These are phyloP conservation scores for Hanseniaspora sp. DNA, from an alignment of 1,139 yeast genomes.

Conservation along the genomic window DNA sequence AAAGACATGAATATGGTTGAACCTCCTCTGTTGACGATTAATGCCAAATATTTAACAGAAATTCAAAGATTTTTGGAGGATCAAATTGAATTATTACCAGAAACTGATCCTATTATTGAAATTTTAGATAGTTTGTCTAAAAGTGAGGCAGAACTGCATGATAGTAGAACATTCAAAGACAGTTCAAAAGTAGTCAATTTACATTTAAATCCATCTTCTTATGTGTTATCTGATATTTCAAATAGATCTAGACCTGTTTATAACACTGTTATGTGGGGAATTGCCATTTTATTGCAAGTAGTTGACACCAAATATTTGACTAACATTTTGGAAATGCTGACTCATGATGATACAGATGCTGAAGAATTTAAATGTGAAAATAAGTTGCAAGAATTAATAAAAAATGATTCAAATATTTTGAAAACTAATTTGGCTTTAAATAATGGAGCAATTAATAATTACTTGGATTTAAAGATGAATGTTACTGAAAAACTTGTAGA, in stretches of 20 bases:
- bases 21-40: slow-evolving; percentile 24
- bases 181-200: slow-evolving; percentile 25
- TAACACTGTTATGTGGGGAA: slow-evolving; percentile 71
- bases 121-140: slow-evolving; percentile 4
- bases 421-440: slow-evolving; percentile 34
- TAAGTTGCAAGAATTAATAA: slow-evolving; percentile 45
- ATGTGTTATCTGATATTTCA: slow-evolving; percentile 30
- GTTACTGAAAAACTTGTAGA: slow-evolving; percentile 69
- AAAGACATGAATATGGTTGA: slow-evolving; percentile 25
- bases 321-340: slow-evolving; percentile 15
- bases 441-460: slow-evolving; percentile 46
- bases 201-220: slow-evolving; percentile 42
- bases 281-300: slow-evolving; percentile 68
- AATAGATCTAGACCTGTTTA: slow-evolving; percentile 45
- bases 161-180: slow-evolving; percentile 20
- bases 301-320: slow-evolving; percentile 5
- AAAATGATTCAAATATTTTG: slow-evolving; percentile 19
- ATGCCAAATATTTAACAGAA: slow-evolving; percentile 25
- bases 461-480: slow-evolving; percentile 64
- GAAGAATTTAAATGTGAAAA: slow-evolving; percentile 43
- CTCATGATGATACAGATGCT: slow-evolving; percentile 20
- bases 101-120: slow-evolving; percentile 25
- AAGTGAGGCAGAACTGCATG: slow-evolving; percentile 2
- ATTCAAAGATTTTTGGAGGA: slow-evolving; percentile 22
- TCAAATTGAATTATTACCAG: slow-evolving; percentile 22